Percentiles rank a stretch among this genome's conserved stretches.
phyloP scores from a whole-genome alignment of 2,329 filamentous ascomycete species.

The Botrytis byssoidea region DNA sequence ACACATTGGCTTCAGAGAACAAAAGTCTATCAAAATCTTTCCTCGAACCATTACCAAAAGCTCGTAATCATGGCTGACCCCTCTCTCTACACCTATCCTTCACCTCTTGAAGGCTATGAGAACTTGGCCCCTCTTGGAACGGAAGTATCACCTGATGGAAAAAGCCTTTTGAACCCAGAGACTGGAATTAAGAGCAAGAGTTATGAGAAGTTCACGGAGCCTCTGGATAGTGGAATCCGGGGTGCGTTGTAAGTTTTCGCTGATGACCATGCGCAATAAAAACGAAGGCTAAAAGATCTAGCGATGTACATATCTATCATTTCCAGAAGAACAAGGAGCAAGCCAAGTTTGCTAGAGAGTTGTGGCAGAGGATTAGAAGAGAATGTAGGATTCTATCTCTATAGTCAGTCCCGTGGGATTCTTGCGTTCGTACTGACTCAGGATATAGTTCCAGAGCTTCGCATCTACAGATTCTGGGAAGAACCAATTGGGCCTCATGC shows the following conservation, averaged over 20 bases:
- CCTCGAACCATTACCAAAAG: neutral
- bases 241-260: slow-evolving; percentile 66
- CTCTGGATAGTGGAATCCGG: slow-evolving; percentile 61
- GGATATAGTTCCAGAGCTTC: slow-evolving; percentile 71
- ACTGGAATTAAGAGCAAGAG: slow-evolving; percentile 60
- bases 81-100: slow-evolving; percentile 50
- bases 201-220: slow-evolving; percentile 67
- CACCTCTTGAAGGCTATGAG: slow-evolving; percentile 52
- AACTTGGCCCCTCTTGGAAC: slow-evolving; percentile 47
- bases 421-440: neutral
- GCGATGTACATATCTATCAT: slow-evolving; percentile 85
- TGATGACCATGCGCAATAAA: neutral
- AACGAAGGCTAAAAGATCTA: slow-evolving; percentile 33
- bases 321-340: slow-evolving; percentile 63
- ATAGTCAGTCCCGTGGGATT: slow-evolving; percentile 5
- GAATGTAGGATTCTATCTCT: slow-evolving; percentile 60
- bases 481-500: slow-evolving; percentile 78
- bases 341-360: slow-evolving; percentile 62
- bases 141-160: slow-evolving; percentile 62
- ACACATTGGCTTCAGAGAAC: neutral
- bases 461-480: slow-evolving; percentile 78
- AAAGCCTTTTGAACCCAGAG: slow-evolving; percentile 69
- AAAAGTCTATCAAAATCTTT: neutral
- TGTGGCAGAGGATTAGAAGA: slow-evolving; percentile 75
- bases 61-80: slow-evolving; percentile 47